Percentiles rank a stretch among this genome's conserved stretches.
Evolutionary conservation across 495 filamentous ascomycete species (phyloP).

Genomic region (Extremus antarcticus): DNA sequence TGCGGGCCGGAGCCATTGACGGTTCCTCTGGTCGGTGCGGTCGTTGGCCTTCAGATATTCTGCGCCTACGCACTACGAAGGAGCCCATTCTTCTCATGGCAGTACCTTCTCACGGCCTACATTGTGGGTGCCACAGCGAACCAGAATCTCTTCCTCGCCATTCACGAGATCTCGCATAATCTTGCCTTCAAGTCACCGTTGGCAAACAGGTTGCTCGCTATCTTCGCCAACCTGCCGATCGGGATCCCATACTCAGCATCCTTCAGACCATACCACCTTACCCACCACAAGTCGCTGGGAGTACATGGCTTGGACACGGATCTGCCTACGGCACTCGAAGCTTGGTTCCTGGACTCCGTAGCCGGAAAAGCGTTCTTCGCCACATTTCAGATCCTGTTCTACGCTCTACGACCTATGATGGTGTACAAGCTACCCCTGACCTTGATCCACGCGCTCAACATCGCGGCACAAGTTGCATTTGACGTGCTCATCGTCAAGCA

Average conservation of each 20-base stretch:
- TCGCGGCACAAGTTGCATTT: conserved; percentile 64
- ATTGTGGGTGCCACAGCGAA: conserved; percentile 90
- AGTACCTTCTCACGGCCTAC: conserved; percentile 79
- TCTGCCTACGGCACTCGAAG: conserved; percentile 84
- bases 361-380: conserved; percentile 98
- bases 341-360: conserved; percentile 88
- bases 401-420: conserved; percentile 95
- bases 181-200: conserved; percentile 80
- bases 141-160: conserved; percentile 97
- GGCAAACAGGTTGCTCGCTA: conserved; percentile 74
- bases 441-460: conserved; percentile 70
- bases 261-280: conserved; percentile 98
- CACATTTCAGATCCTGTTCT: conserved; percentile 99
- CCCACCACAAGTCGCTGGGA: conserved; percentile 97
- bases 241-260: conserved; percentile 92
- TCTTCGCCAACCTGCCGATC: conserved; percentile 93
- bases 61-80: conserved; percentile 72
- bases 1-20: conserved; percentile 94
- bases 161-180: conserved; percentile 98
- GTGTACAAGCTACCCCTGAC: conserved; percentile 85
- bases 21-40: conserved; percentile 78
- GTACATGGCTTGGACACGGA: conserved; percentile 95
- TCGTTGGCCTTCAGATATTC: conserved; percentile 70
- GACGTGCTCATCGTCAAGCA: conserved; percentile 55
- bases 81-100: conserved; percentile 69